Evolutionary conservation across 495 filamentous ascomycete species (phyloP), one percentile per base, ranked within the genome.

Genomic region (Astrothelium subdiscretum): DNA sequence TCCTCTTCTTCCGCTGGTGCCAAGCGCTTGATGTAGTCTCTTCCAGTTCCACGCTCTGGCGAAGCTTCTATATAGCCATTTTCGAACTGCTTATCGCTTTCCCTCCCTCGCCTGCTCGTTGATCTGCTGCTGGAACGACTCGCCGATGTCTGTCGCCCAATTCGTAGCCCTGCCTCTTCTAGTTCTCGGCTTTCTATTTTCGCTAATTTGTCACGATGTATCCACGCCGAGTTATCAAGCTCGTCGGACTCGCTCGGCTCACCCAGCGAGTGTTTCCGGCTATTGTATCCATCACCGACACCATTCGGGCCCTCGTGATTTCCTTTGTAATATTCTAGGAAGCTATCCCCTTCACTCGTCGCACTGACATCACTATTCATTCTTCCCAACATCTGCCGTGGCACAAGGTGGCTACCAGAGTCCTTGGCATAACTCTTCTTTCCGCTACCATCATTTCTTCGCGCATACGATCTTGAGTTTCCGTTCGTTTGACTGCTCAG

Each of bases 181-280:
- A 97, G 78, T 72, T 98, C 94, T 73, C 90, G 82, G 69, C 81
- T 96, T 77, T 98, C 94, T 67, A 98, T 98, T 70, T 84, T 81
- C 32, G 90, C 92, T 54, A 98, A 75, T 74, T 97, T 98, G 74
- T 98, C 94, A 26, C 94, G 81, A 71, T 98, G 92, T 62, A 98
- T 97, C 94, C 94, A 97, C 71, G 87, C 84, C 57, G 87, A 87
- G 65, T 80, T 78, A 42, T 88, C 85, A 3, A 29, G 8, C 6
- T 54, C 48, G 3, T 54, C 48, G 29, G 11, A 54, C 11, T 29
- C 24, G 48, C 5, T 54, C 12, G 26, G 48, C 48, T 54, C 48
- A 24, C 22, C 20, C 48, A 54, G 24, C 48, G 48, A 54, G 48
- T 54, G 48, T 29, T 54, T 54, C 29, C 48, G 20, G 24, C 48